phyloP scores from a whole-genome alignment of 345 rosid species.

The Salix arbutifolia region DNA sequence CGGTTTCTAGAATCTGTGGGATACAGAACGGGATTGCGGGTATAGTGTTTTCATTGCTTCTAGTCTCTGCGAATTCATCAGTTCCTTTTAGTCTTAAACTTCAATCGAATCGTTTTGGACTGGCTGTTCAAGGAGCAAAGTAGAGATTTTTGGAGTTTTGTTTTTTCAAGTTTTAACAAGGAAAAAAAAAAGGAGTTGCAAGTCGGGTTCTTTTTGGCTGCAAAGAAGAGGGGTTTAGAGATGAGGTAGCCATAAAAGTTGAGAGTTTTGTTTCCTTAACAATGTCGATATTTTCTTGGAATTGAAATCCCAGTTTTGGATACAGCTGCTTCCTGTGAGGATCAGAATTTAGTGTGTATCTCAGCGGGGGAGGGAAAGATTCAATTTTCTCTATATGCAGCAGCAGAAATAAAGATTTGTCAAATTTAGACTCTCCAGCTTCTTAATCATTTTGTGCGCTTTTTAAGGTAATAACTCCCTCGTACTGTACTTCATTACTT shows the following conservation, averaged over 20 bases:
- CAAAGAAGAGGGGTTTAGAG: constrained; percentile 2
- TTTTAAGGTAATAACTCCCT: constrained; percentile 26
- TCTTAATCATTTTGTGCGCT: constrained; percentile 1
- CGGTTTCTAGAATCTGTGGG: background rate
- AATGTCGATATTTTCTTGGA: background rate
- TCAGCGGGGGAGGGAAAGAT: background rate
- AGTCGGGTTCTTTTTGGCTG: constrained; percentile 2
- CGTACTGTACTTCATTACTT: background rate
- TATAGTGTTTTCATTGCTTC: background rate
- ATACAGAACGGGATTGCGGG: background rate
- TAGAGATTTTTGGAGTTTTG: too few species aligned
- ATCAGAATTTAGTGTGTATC: constrained; percentile 7
- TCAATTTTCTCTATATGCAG: background rate
- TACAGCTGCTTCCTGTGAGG: background rate
- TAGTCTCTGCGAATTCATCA: background rate
- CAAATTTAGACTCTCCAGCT: background rate
- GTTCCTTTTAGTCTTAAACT: background rate
- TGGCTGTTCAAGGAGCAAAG: background rate
- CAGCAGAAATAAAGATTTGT: constrained; percentile 6
- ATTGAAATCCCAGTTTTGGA: background rate
- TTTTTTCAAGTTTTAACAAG: background rate
- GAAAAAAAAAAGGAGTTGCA: background rate
- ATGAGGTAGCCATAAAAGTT: background rate
- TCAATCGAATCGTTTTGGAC: background rate
- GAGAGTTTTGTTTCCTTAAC: background rate